Evolutionary conservation across 176 grass and related monocot species (phyloP), one percentile per base, ranked within the genome.

Genomic region (Oropetium thomaeum): DNA sequence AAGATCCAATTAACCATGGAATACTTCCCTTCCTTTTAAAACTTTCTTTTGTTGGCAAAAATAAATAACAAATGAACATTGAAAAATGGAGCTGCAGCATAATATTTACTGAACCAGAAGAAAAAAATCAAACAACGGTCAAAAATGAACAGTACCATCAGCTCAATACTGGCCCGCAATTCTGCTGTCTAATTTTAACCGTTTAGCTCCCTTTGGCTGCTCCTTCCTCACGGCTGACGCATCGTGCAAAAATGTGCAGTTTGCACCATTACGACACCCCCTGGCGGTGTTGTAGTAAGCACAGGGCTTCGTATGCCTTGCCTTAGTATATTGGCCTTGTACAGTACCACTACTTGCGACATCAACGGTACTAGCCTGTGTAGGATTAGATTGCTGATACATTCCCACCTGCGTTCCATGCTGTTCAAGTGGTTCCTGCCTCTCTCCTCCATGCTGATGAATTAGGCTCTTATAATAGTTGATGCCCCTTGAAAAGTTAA

Each of bases 391-490:
- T 31, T 83, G 80, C 8, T 80, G 70, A 73, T 89, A 86, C 70
- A 66, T 74, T 81, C 80, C 82, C 59, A 72, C 81, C 27, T 88
- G 87, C 47, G 71, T 34, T 38, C 51, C 48, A 65, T 76, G 75
- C 17, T 65, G 79, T 69, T 86, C 78, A 34, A 37, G 16, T 44
- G 55, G 28, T 44, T 86, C 90, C 62, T 88, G 82, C 65, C 75
- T 93, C 40, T 93, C 90, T 58, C 83, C 94, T 34, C 96, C 96
- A 77, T 99, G 96, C 65, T 96, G 92, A 65, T 92, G 87, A 71
- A 99, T 90, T 7, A 99, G 83, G 42, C 53, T 92, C 78, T 92
- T 92, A 60, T 90, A 90, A 51, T 96, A 99, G 77, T 77, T 79
- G 20, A 85, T 67, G 29, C 84, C 96, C 47, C 70, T 65, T 70